phyloP scores from a whole-genome alignment of 345 rosid genomes.

The Salix udensis region DNA sequence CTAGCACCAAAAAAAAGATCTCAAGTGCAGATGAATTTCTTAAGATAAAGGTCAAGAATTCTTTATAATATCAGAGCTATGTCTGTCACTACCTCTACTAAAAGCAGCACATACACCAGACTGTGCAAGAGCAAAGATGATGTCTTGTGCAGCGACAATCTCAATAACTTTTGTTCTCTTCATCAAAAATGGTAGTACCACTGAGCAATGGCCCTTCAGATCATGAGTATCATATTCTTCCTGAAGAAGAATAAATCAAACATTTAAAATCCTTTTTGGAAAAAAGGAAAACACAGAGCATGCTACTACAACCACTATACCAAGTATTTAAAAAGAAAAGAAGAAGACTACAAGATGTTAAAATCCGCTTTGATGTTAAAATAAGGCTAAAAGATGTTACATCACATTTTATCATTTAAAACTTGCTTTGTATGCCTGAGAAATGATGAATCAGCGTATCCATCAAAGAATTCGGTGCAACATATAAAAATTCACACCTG shows the following conservation, averaged over 20 bases:
- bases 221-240: conserved; percentile 97
- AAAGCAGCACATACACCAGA: conserved; percentile 92
- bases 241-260: conserved; percentile 30
- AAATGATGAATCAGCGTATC: too few species aligned
- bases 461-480: too few species aligned
- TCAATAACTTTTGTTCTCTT: conserved; percentile 88
- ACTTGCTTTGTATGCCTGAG: too few species aligned
- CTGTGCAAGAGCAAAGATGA: conserved; percentile 93
- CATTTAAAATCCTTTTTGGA: background rate
- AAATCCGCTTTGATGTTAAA: too few species aligned
- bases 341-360: too few species aligned
- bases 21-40: background rate
- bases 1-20: background rate
- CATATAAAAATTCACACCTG: too few species aligned
- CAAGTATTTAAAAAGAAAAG: too few species aligned
- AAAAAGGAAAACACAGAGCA: background rate
- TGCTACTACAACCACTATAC: too few species aligned
- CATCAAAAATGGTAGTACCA: conserved; percentile 82
- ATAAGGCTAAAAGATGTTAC: too few species aligned
- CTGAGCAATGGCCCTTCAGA: conserved; percentile 72
- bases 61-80: background rate
- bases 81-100: conserved; percentile 59
- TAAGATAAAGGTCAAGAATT: background rate
- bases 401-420: too few species aligned
- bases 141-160: conserved; percentile 91